These are phyloP conservation scores for Mucor irregularis DNA, from an alignment of 371 early-diverging fungal genomes.

Conservation along the genomic window DNA sequence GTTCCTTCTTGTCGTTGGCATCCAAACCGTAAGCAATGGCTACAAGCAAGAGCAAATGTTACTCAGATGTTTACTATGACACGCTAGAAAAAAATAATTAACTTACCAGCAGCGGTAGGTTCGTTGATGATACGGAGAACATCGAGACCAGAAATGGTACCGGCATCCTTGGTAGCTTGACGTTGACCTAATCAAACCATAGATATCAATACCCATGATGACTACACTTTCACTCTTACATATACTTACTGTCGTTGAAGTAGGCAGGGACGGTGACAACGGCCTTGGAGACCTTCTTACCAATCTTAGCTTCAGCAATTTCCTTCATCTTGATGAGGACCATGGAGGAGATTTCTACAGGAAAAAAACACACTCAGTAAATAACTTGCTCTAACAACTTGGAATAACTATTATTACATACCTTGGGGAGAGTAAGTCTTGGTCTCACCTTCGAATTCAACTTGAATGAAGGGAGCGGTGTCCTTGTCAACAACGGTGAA, in stretches of 20 bases:
- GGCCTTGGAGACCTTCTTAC: conserved; percentile 80
- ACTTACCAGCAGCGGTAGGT: conserved; percentile 86
- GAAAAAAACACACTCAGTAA: too few relatives aligned
- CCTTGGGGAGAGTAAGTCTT: conserved; percentile 84
- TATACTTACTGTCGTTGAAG: conserved; percentile 57
- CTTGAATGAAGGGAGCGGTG: conserved; percentile 78
- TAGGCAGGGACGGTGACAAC: conserved; percentile 96
- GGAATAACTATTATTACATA: too few relatives aligned
- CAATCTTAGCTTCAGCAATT: conserved; percentile 87
- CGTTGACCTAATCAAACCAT: conserved; percentile 84
- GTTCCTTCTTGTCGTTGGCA: conserved; percentile 72
- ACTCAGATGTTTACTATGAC: too few relatives aligned
- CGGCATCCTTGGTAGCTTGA: conserved; percentile 87
- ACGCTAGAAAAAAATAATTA: too few relatives aligned
- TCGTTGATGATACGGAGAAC: conserved; percentile 92
- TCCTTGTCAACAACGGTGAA: conserved; percentile 79
- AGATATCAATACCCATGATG: too few relatives aligned
- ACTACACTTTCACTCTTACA: too few relatives aligned
- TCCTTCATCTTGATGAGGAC: conserved; percentile 92
- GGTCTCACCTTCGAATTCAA: conserved; percentile 78
- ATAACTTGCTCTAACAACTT: too few relatives aligned
- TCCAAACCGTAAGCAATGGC: conserved; percentile 96
- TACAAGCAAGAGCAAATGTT: too few relatives aligned
- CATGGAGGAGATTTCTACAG: conserved; percentile 84
- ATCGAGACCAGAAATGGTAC: conserved; percentile 77